Evolutionary conservation across 169 alveolate species (phyloP), one percentile per base, ranked within the genome.

Genomic region (Eimeria mitis): DNA sequence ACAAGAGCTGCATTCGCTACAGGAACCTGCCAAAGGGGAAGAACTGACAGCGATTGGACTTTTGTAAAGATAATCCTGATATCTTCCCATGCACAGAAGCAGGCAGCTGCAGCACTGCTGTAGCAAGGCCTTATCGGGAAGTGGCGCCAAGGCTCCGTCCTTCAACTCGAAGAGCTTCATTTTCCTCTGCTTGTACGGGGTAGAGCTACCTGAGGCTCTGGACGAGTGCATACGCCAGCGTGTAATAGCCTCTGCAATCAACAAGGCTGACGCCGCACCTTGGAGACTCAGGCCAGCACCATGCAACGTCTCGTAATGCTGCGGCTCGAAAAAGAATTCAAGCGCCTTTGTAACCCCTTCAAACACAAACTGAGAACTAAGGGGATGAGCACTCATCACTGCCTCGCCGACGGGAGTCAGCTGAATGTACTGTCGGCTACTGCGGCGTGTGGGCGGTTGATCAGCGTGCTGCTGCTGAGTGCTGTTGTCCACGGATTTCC

Each of bases 91-190:
- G 83, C 92, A 87, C 63, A 61, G 65, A 37, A 87, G 81, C 25
- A 87, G 79, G 83, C 92, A 87, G 49, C 79, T 87, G 83, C 92
- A 87, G 83, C 92, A 87, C 61, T 56, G 81, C 61, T 87, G 92
- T 21, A 87, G 42, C 81, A 63, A 63, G 61, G 61, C 63, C 49
- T 87, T 87, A 25, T 87, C 92, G 42, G 78, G 92, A 9, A 87
- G 78, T 63, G 92, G 92, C 71, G n/a, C 59, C 92, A 87, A 25
- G 13, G 25, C 52, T 37, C 92, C 92, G 19, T 87, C 63, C 52
- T 34, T 61, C 79, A 63, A 44, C 31, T 63, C 68, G 37, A 44
- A 28, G 9, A 31, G 65, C 34, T 59, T 23, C 81, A 75, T n/a
- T 25, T 21, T n/a, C 34, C 63, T 87, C 92, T 87, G 83, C 63